phyloP scores from a whole-genome alignment of 306 rosid genomes.

The Mucuna pruriens region DNA sequence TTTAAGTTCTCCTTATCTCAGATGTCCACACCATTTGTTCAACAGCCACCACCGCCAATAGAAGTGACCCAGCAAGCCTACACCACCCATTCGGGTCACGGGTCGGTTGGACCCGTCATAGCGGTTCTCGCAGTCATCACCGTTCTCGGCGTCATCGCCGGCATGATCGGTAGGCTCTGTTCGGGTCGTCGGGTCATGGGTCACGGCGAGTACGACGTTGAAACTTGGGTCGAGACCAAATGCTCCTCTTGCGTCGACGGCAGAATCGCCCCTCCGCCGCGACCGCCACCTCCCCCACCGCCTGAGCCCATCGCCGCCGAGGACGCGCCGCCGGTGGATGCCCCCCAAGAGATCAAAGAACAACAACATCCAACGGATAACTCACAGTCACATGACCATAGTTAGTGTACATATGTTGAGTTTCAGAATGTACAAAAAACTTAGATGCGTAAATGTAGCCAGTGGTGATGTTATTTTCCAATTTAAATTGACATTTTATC shows the following conservation, averaged over 20 bases:
- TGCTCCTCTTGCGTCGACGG: slow-evolving; percentile 87
- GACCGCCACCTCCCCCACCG: slow-evolving; percentile 15
- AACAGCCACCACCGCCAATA: slow-evolving; percentile 56
- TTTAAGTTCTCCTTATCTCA: background rate
- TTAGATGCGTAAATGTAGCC: background rate
- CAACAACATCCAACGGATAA: slow-evolving; percentile 39
- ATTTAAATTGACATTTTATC: background rate
- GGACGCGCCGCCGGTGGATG: slow-evolving; percentile 31
- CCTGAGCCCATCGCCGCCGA: background rate
- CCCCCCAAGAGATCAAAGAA: slow-evolving; percentile 54
- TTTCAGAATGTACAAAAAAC: background rate
- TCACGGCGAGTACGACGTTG: slow-evolving; percentile 63
- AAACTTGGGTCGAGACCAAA: slow-evolving; percentile 79
- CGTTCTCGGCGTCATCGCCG: slow-evolving; percentile 75
- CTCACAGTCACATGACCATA: slow-evolving; percentile 27
- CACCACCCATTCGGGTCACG: slow-evolving; percentile 61
- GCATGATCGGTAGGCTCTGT: slow-evolving; percentile 84
- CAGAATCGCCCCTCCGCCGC: slow-evolving; percentile 51
- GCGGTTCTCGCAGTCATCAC: slow-evolving; percentile 76
- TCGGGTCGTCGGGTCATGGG: slow-evolving; percentile 86
- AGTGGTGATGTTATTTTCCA: background rate
- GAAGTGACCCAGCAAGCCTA: slow-evolving; percentile 56
- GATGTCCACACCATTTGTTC: slow-evolving; percentile 61
- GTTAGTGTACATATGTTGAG: background rate
- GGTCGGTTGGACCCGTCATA: slow-evolving; percentile 81